Evolutionary conservation across 2,329 filamentous ascomycete species (phyloP), one percentile per base, ranked within the genome.

Genomic region (Lasiodiplodia hormozganensis): DNA sequence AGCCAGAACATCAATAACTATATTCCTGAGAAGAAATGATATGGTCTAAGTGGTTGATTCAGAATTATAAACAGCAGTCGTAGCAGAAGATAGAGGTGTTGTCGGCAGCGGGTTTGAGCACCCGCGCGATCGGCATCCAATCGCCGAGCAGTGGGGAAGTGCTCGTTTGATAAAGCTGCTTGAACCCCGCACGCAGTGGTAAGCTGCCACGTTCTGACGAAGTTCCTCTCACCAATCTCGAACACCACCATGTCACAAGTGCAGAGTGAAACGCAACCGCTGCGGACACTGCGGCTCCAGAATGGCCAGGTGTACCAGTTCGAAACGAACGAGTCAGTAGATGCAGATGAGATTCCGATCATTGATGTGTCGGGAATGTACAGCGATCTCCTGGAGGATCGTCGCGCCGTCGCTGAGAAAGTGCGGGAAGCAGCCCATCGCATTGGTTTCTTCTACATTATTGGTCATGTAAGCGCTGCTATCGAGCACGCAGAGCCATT

Each of bases 331-430:
- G 69, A 54, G 6, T 70, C 70, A 1, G 62, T 72, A 47, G 70
- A 71, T 18, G 70, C 70, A 11, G 69, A 72, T 43, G 70, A 72
- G 51, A 72, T 73, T 25, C 71, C 71, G 3, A 64, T 73, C 34
- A 71, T 72, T 40, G 70, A 73, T 28, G 58, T 71, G 8, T 65
- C 21, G 4, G 62, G 67, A 4, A 71, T 71, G 14, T 73, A 67
- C 47, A 71, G 69, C 28, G 54, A 69, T 5, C 38, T 52, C 5
- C 28, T 72, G 18, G 70, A 62, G 23, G 70, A 70, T n/a, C 71
- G 71, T 12, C 68, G 70, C 52, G 69, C 68, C 1, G 69, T 72
- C 18, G 71, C 71, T 2, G 67, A 71, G 31, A 53, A 69, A 51
- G 62, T 72, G 14, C 38, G 68, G 40, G 68, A 70, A 18, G 70